Evolutionary conservation across 1,139 yeast species (phyloP).

Genomic region (Candida tropicalis): DNA sequence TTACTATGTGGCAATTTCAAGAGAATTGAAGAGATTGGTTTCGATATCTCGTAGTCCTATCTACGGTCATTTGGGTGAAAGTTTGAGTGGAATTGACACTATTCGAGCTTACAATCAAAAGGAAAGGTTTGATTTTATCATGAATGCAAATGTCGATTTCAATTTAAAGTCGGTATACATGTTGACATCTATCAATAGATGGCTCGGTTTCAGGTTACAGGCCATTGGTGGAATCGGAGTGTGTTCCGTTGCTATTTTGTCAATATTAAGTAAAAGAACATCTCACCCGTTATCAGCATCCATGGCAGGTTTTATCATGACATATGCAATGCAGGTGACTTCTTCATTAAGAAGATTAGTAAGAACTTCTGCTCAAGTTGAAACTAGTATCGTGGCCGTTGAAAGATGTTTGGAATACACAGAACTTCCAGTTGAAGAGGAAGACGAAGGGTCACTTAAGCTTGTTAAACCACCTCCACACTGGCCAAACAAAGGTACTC

Average conservation of each 20-base stretch:
- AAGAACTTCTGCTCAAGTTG: slow-evolving; percentile 65
- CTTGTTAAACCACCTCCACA: slow-evolving; percentile 55
- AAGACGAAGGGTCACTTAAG: slow-evolving; percentile 45
- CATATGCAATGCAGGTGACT: slow-evolving; percentile 57
- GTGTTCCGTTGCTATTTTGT: slow-evolving; percentile 56
- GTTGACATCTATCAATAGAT: slow-evolving; percentile 40
- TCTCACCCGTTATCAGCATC: no score
- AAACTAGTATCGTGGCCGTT: slow-evolving; percentile 84
- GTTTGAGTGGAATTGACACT: slow-evolving; percentile 69
- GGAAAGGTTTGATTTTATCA: slow-evolving; percentile 53
- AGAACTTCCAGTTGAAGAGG: slow-evolving; percentile 36
- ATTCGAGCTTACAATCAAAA: slow-evolving; percentile 63
- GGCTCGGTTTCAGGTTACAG: slow-evolving; percentile 38
- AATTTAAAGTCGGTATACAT: slow-evolving; percentile 62
- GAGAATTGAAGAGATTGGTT: slow-evolving; percentile 47
- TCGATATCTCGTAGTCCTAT: slow-evolving; percentile 40
- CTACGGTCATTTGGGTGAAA: slow-evolving; percentile 71
- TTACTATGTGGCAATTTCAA: slow-evolving; percentile 51
- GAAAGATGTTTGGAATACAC: slow-evolving; percentile 80
- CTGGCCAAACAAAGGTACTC: slow-evolving; percentile 50
- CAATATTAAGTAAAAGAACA: no score
- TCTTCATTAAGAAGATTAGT: slow-evolving; percentile 50
- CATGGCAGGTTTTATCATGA: slow-evolving; percentile 58
- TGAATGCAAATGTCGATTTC: slow-evolving; percentile 62
- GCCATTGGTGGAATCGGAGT: slow-evolving; percentile 35